A percentile compares a stretch with the other conserved stretches of the same genome.
Evolutionary conservation across 1,284 basidiomycete species (phyloP).

Genomic region (Cerrena zonata): DNA sequence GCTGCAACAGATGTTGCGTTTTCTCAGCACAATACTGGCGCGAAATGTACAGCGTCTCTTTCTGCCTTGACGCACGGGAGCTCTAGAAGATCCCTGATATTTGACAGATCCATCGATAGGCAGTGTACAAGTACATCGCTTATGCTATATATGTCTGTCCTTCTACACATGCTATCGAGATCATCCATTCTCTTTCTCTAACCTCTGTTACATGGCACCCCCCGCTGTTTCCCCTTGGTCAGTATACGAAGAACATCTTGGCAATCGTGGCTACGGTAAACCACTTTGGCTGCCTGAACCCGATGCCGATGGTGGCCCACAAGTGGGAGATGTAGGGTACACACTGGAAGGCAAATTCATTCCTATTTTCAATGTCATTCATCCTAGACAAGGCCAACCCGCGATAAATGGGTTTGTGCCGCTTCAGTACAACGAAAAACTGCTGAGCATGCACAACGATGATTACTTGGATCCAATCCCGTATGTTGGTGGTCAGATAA

Average conservation of each 20-base stretch:
- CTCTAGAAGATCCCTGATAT: background rate
- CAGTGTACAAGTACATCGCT: background rate
- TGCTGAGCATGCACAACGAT: no score
- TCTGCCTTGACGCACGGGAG: no score
- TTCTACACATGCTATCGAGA: background rate
- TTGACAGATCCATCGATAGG: background rate
- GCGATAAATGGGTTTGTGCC: conserved; percentile 8
- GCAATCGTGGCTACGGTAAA: conserved; percentile 14
- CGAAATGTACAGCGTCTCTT: no score
- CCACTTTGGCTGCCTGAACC: conserved; percentile 22
- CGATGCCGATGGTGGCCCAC: conserved; percentile 6
- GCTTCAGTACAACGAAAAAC: no score
- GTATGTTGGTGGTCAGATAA: no score
- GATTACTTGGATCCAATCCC: no score
- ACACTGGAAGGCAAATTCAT: conserved; percentile 15
- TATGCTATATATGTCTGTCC: background rate
- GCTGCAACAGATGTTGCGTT: background rate
- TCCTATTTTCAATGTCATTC: conserved; percentile 16
- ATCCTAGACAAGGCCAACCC: background rate
- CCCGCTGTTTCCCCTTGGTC: no score
- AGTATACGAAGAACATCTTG: conserved; percentile 19
- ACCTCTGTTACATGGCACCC: no score
- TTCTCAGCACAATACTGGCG: background rate
- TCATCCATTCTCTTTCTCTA: no score
- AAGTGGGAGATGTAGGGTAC: conserved; percentile 23